These are phyloP conservation scores for Gyromitra esculenta DNA, from an alignment of 2,329 filamentous ascomycete genomes.

Conservation along the genomic window DNA sequence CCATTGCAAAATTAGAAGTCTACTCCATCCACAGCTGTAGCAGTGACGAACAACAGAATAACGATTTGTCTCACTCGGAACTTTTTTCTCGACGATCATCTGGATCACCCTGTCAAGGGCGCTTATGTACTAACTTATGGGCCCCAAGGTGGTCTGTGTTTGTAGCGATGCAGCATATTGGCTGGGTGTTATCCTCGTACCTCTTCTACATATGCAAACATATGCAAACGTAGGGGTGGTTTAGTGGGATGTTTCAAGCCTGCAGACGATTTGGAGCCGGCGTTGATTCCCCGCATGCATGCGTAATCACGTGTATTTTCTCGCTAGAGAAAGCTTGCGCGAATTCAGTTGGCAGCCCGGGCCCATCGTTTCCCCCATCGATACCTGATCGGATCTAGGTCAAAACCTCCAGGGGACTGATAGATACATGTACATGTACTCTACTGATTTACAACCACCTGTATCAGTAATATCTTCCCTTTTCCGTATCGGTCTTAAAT, in stretches of 20 bases:
- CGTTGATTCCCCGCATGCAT: constrained; percentile 45
- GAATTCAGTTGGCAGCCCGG: background rate
- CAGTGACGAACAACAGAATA: constrained; percentile 12
- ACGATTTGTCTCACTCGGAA: constrained; percentile 40
- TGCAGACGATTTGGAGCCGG: constrained; percentile 32
- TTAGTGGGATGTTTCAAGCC: constrained; percentile 43
- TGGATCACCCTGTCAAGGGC: constrained; percentile 49
- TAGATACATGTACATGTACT: background rate
- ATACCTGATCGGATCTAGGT: background rate
- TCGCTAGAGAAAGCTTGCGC: constrained; percentile 2
- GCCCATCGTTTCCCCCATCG: background rate
- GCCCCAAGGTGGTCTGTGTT: constrained; percentile 50
- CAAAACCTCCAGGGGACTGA: background rate
- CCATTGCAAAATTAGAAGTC: background rate
- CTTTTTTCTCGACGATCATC: constrained; percentile 47
- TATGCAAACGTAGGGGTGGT: constrained; percentile 47
- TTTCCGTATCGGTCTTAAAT: background rate
- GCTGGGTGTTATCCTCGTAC: constrained; percentile 39
- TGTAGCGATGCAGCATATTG: constrained; percentile 44
- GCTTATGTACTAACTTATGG: constrained; percentile 42
- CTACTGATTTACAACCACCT: background rate
- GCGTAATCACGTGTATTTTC: constrained; percentile 37
- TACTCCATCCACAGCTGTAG: constrained; percentile 1
- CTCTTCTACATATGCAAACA: constrained; percentile 46
- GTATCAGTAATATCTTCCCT: background rate